phyloP scores from a whole-genome alignment of 352 stramenopile species.

The Aphanomyces invadans region DNA sequence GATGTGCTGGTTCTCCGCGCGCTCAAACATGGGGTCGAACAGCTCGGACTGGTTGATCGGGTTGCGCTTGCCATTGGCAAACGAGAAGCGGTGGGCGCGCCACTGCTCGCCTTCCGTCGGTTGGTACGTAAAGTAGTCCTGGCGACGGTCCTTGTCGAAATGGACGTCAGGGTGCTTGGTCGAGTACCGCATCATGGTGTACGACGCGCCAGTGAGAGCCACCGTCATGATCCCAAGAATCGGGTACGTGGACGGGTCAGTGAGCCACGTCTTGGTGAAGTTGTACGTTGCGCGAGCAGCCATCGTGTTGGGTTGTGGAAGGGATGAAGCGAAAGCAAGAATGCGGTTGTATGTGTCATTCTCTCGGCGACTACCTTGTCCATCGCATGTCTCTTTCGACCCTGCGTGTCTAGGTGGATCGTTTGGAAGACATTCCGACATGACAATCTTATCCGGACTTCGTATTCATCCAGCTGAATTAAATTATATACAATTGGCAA shows the following conservation, averaged over 20 bases:
- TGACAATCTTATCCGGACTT: no score
- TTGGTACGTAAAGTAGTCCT: conserved; percentile 12
- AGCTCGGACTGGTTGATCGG: conserved; percentile 17
- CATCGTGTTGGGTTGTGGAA: background rate
- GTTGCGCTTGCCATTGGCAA: conserved; percentile 21
- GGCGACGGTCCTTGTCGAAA: conserved; percentile 17
- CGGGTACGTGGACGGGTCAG: conserved; percentile 19
- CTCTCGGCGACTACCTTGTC: no score
- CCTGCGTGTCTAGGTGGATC: background rate
- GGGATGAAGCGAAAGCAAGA: background rate
- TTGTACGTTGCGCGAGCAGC: conserved; percentile 9
- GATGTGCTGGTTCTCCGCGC: conserved; percentile 6
- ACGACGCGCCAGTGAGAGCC: background rate
- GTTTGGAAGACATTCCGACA: no score
- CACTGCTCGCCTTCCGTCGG: conserved; percentile 2
- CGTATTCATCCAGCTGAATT: no score
- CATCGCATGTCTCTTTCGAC: background rate
- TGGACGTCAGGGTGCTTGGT: conserved; percentile 16
- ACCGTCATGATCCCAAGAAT: conserved; percentile 20
- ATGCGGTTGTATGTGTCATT: background rate
- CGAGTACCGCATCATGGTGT: conserved; percentile 13
- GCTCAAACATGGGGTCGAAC: conserved; percentile 15
- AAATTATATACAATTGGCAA: no score
- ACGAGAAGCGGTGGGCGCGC: conserved; percentile 19
- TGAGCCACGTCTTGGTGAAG: conserved; percentile 21